Evolutionary conservation across 164 flowering plant species (phyloP).

Genomic region (Umbellularia californica): DNA sequence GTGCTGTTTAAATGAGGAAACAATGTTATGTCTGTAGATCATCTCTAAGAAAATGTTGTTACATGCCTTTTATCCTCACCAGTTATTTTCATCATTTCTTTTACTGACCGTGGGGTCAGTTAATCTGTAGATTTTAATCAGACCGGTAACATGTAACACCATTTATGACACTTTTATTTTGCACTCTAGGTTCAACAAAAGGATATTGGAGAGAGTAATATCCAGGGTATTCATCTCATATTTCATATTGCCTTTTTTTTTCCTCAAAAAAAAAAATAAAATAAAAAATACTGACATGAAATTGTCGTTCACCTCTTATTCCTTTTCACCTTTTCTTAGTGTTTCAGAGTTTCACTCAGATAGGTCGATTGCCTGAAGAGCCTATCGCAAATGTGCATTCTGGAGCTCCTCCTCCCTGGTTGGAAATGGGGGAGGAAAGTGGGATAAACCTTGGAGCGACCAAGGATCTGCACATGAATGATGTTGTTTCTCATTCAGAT

Average conservation of each 20-base stretch:
- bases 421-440: constrained; percentile 38
- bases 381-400: constrained; percentile 68
- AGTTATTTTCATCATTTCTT: not conserved
- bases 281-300: constrained; percentile 7
- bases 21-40: not conserved
- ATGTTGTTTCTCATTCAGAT: constrained; percentile 11
- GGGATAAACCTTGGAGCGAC: constrained; percentile 17
- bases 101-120: not conserved
- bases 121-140: not conserved
- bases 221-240: constrained; percentile 34
- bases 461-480: constrained; percentile 11
- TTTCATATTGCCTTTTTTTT: constrained; percentile 1
- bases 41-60: not conserved
- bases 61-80: not conserved
- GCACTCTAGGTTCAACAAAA: constrained; percentile 24
- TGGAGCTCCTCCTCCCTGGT: constrained; percentile 96
- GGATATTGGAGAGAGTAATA: constrained; percentile 23
- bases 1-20: too few relatives aligned
- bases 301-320: not conserved
- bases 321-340: constrained; percentile 25
- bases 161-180: constrained; percentile 14
- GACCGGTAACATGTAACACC: too few relatives aligned
- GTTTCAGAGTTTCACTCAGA: constrained; percentile 32
- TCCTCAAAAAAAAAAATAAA: not conserved
- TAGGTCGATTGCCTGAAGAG: constrained; percentile 25